These are phyloP conservation scores for Claviceps purpurea DNA, from an alignment of 2,329 filamentous ascomycete genomes.

Conservation along the genomic window DNA sequence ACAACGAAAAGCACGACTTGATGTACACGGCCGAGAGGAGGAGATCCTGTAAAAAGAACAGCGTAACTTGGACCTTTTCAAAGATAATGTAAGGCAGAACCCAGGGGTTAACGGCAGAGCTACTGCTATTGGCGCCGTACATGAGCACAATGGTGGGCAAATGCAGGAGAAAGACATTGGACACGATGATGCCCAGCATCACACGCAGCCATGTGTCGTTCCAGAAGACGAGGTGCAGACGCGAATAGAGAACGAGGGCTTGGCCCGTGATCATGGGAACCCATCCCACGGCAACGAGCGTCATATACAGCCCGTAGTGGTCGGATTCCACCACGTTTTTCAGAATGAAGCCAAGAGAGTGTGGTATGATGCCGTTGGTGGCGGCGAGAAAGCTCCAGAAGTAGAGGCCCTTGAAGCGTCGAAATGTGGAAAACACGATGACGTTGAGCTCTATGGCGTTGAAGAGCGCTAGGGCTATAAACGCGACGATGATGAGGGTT, in stretches of 20 bases:
- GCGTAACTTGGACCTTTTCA: constrained; percentile 39
- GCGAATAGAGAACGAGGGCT: constrained; percentile 46
- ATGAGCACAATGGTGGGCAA: constrained; percentile 41
- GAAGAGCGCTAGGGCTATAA: constrained; percentile 11
- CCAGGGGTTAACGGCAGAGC: constrained; percentile 7
- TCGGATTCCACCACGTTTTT: constrained; percentile 18
- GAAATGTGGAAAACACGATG: constrained; percentile 20
- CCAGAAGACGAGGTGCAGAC: constrained; percentile 43
- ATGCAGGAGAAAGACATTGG: constrained; percentile 38
- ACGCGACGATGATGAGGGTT: constrained; percentile 1
- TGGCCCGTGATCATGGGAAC: constrained; percentile 44
- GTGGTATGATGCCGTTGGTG: constrained; percentile 18
- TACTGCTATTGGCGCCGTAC: constrained; percentile 30
- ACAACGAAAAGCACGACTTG: constrained; percentile 31
- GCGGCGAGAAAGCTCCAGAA: constrained; percentile 25
- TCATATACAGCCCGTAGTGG: constrained; percentile 8
- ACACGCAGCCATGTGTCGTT: constrained; percentile 32
- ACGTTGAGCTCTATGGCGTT: constrained; percentile 19
- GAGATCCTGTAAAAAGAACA: constrained; percentile 41
- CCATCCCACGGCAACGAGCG: constrained; percentile 14
- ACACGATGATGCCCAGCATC: constrained; percentile 43
- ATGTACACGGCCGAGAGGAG: constrained; percentile 40
- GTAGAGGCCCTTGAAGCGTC: constrained; percentile 18
- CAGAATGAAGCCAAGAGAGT: constrained; percentile 32
- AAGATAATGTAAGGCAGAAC: constrained; percentile 24